phyloP scores from a whole-genome alignment of 306 rosid species.

The Nissolia schottii region DNA sequence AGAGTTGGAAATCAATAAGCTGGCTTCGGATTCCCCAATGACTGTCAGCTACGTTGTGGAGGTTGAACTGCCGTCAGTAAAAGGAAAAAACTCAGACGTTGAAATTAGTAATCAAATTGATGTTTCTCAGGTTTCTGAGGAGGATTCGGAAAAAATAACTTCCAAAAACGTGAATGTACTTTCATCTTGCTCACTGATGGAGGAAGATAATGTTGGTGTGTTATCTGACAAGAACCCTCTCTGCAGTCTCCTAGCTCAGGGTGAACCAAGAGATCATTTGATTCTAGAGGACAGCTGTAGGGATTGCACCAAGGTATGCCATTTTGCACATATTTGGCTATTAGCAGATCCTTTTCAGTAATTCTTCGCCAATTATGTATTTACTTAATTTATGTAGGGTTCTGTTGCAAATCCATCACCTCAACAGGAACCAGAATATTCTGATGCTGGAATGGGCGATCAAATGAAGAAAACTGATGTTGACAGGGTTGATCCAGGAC shows the following conservation, averaged over 20 bases:
- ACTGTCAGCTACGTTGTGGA: conserved; percentile 10
- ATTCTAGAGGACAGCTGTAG: not conserved
- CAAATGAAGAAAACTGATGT: conserved; percentile 20
- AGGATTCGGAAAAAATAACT: conserved; percentile 12
- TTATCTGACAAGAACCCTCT: conserved; percentile 13
- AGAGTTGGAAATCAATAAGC: not conserved
- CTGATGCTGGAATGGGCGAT: conserved; percentile 19
- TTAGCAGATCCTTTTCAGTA: not conserved
- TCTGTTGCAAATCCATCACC: conserved; percentile 1
- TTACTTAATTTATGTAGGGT: conserved; percentile 23
- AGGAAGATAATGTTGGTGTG: conserved; percentile 12
- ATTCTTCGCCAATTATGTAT: not conserved
- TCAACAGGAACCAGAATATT: conserved; percentile 14
- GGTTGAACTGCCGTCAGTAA: not conserved
- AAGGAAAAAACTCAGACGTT: not conserved
- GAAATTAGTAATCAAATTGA: conserved; percentile 27
- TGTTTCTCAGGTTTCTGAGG: conserved; percentile 8
- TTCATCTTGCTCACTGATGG: conserved; percentile 14
- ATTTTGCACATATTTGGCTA: not conserved
- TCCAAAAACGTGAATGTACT: not conserved
- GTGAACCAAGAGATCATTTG: conserved; percentile 10
- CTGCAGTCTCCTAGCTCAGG: not conserved
- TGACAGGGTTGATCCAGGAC: conserved; percentile 22
- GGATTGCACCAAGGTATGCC: conserved; percentile 28
- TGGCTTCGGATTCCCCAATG: not conserved